These are phyloP conservation scores for Citrus australasica DNA, from an alignment of 345 rosid genomes.

Conservation along the genomic window DNA sequence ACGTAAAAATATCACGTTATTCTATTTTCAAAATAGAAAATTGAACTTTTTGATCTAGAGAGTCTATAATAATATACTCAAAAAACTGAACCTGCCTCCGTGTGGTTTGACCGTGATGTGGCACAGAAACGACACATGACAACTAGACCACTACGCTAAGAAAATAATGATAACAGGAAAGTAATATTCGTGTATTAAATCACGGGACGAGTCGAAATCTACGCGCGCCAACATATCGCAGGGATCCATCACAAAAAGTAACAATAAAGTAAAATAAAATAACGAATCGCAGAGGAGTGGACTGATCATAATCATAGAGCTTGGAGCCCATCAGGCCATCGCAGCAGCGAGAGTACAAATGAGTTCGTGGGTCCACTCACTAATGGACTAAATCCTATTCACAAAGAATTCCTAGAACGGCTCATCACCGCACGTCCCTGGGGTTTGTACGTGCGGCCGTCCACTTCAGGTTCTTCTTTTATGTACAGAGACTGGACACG, in stretches of 20 bases:
- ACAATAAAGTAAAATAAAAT: too few relatives aligned
- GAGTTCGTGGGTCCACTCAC: not conserved
- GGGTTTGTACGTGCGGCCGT: not conserved
- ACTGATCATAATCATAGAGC: not conserved
- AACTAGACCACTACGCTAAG: not conserved
- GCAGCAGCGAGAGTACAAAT: not conserved
- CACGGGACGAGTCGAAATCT: not conserved
- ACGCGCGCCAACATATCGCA: too few relatives aligned
- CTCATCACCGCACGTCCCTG: not conserved
- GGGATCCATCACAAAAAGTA: too few relatives aligned
- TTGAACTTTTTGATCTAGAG: too few relatives aligned
- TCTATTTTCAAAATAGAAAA: too few relatives aligned
- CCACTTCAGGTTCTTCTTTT: not conserved
- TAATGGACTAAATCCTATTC: slow-evolving; percentile 12
- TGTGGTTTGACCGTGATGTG: not conserved
- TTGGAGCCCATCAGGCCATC: not conserved
- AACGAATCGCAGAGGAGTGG: not conserved
- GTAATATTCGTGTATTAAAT: not conserved
- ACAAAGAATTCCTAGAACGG: not conserved
- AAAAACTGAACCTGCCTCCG: not conserved
- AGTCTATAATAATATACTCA: too few relatives aligned
- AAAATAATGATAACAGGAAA: not conserved
- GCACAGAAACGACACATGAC: not conserved
- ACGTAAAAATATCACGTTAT: too few relatives aligned
- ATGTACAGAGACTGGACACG: slow-evolving; percentile 7